A percentile compares a stretch with the other conserved stretches of the same genome.
Conservation (phyloP, 163 green algal genomes). For the Chlamydomonas reinhardtii region DNA sequence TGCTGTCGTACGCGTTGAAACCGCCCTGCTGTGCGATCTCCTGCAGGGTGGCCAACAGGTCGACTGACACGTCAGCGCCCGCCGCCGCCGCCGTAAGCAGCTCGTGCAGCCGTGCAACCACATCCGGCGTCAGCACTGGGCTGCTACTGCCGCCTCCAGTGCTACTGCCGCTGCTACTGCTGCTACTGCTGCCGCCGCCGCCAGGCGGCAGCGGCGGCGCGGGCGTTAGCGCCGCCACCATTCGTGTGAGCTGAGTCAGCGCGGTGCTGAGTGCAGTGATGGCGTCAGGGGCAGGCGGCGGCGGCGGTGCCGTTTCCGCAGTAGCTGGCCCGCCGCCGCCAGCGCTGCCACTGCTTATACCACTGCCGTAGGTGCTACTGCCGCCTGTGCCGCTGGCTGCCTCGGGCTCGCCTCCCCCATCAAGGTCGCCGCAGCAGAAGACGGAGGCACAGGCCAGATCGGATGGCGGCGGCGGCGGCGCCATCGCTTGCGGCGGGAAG, state of each 20-base stretch:
- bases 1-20: background rate
- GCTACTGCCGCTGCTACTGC: background rate
- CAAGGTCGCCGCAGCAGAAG: slow-evolving; percentile 50
- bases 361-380: background rate
- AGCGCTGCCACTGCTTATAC: background rate
- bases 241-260: background rate
- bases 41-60: slow-evolving; percentile 38
- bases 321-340: no score
- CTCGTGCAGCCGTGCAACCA: background rate
- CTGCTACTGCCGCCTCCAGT: background rate
- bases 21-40: slow-evolving; percentile 30
- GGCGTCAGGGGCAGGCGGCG: background rate
- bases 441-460: slow-evolving; percentile 40
- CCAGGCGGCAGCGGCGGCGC: background rate
- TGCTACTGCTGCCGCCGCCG: background rate
- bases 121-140: background rate
- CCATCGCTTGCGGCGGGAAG: background rate
- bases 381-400: background rate
- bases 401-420: background rate
- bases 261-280: background rate
- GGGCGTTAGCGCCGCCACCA: background rate
- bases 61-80: slow-evolving; percentile 8
- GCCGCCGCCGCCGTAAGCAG: slow-evolving; percentile 8
- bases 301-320: no score
- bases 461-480: background rate